Evolutionary conservation across 2,329 filamentous ascomycete genomes (phyloP).

Genomic region (Emergomyces pasteurianus): DNA sequence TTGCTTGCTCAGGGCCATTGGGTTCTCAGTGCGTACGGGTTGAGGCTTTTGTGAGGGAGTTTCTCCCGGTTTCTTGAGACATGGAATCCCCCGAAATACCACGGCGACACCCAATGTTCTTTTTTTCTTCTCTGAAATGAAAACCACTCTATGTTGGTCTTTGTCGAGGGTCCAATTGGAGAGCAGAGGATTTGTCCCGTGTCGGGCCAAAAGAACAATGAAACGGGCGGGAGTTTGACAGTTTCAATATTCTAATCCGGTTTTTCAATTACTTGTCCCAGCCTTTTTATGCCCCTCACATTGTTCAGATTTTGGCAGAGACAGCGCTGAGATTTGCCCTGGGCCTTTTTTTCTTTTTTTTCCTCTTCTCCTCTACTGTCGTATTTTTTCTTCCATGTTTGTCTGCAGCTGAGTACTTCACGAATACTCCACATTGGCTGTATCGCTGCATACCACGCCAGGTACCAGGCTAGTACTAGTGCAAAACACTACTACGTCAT

Average conservation of each 20-base stretch:
- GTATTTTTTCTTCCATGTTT: not conserved
- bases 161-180: not conserved
- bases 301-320: not conserved
- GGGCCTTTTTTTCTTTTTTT: not conserved
- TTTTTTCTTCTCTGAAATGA: too few species aligned
- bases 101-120: too few species aligned
- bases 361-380: not conserved
- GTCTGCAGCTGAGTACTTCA: not conserved
- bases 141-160: not conserved
- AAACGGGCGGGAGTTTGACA: not conserved
- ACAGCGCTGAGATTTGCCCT: not conserved
- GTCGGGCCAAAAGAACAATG: not conserved
- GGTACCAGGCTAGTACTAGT: slow-evolving; percentile 1
- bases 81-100: not conserved
- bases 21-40: too few species aligned
- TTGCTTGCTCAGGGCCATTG: not conserved
- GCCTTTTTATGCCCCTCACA: not conserved
- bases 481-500: not conserved
- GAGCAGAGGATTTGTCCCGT: not conserved
- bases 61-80: not conserved
- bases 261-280: too few species aligned
- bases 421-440: not conserved
- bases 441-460: not conserved
- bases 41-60: too few species aligned
- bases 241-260: too few species aligned